Base-by-base conservation (phyloP, 768 basidiomycete genomes). In the Leccinum uliginosum region DNA sequence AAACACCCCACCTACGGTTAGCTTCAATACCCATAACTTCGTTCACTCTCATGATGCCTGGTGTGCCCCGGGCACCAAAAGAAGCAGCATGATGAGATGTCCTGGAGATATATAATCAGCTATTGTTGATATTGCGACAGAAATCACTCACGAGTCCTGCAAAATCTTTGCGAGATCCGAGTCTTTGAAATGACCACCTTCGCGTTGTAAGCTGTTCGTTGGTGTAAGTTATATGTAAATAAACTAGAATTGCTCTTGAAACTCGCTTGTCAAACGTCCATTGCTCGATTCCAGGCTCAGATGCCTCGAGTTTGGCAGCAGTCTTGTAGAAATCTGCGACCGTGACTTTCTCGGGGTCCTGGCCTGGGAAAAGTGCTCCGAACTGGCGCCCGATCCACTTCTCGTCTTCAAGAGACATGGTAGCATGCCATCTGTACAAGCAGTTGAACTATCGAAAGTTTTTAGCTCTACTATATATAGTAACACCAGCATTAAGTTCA, bases 21-120 rank as follows among this genome's bases (percentile, higher is more conserved):
- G 86, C 78, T 62, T 88, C 83, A 47, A 93, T 92, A 43, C 89
- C 89, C 88, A 93, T 87, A 40, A 92, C 77, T 67, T 94, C 92
- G 59, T 91, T 81, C 24, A 91, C 65, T 44, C 80, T 83, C 85
- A 93, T 88, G 48, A 80, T 70, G n/a, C 70, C 78, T 48, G 91
- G 91, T 2, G 87, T 91, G 6, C 86, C 83, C 19, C 87, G 82
- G 21, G 91, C 91, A 54, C 86, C 76, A 74, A 92, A 93, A 15
- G 84, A 78, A 51, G 75, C 84, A 9, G 90, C 91, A 45, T 85
- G 80, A 58, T 86, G 79, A 58, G 85, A 83, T 0, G 87, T 89
- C 14, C 88, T 90, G 59, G 6, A 57, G 2, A 15, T 23, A 3
- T 7, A 7, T 1, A 10, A 23, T 65, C 14, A 59, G 55, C 27